Percentiles rank a stretch among this genome's conserved stretches.
phyloP scores from a whole-genome alignment of 768 basidiomycete genomes.

The Russula emetica region DNA sequence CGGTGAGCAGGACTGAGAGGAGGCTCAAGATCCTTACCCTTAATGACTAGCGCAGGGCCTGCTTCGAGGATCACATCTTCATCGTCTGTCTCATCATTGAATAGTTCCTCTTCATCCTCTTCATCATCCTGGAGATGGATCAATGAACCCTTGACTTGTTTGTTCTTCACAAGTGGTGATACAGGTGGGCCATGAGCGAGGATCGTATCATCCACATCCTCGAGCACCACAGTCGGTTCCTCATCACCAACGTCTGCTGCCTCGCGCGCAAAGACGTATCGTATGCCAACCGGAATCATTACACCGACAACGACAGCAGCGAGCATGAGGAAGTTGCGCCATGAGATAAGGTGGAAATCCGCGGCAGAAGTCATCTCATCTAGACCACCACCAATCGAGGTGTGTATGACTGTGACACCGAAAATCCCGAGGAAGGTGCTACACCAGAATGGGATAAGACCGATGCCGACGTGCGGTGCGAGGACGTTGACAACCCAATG shows the following conservation, averaged over 20 bases:
- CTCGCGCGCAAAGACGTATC: slow-evolving; percentile 74
- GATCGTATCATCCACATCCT: slow-evolving; percentile 40
- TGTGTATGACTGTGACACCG: slow-evolving; percentile 90
- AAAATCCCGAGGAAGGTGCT: slow-evolving; percentile 88
- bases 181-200: slow-evolving; percentile 54
- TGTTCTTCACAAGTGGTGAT: slow-evolving; percentile 40
- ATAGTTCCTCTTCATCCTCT: slow-evolving; percentile 21
- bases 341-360: slow-evolving; percentile 91
- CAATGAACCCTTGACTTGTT: slow-evolving; percentile 33
- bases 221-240: slow-evolving; percentile 35
- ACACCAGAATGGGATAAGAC: slow-evolving; percentile 80
- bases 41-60: slow-evolving; percentile 57
- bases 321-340: slow-evolving; percentile 83
- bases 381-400: slow-evolving; percentile 87
- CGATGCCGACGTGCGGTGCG: slow-evolving; percentile 89
- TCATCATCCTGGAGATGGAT: slow-evolving; percentile 34
- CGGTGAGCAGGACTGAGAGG: slow-evolving; percentile 9
- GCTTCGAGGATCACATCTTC: slow-evolving; percentile 72
- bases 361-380: slow-evolving; percentile 93
- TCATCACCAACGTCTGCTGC: slow-evolving; percentile 41
- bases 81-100: slow-evolving; percentile 36
- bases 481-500: slow-evolving; percentile 96
- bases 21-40: slow-evolving; percentile 29
- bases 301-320: slow-evolving; percentile 85
- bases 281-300: slow-evolving; percentile 87